These are phyloP conservation scores for Candida anglica DNA, from an alignment of 805 yeast genomes.

Conservation along the genomic window DNA sequence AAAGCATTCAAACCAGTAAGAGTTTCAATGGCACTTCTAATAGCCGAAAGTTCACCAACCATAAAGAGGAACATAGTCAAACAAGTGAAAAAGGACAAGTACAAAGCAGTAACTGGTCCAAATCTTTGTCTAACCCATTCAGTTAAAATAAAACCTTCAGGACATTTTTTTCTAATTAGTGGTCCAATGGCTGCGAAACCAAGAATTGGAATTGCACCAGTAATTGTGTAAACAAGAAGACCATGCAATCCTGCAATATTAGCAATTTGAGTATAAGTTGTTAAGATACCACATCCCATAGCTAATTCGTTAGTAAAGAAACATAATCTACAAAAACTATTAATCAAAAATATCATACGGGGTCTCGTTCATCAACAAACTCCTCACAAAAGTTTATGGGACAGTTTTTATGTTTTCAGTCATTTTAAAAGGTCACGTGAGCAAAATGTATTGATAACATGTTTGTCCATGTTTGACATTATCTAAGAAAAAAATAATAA, in stretches of 20 bases:
- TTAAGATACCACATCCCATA: conserved; percentile 83
- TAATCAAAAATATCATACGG: too few relatives aligned
- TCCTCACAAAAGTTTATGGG: neutral
- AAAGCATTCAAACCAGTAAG: conserved; percentile 76
- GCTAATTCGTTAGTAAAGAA: conserved; percentile 40
- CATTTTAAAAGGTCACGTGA: too few relatives aligned
- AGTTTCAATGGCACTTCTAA: conserved; percentile 71
- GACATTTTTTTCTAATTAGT: conserved; percentile 68
- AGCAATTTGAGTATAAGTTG: conserved; percentile 85
- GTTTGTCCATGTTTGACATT: neutral
- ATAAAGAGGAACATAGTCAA: conserved; percentile 81
- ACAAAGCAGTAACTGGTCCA: conserved; percentile 69
- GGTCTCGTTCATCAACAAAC: too few relatives aligned
- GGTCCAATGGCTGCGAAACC: conserved; percentile 86
- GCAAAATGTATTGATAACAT: too few relatives aligned
- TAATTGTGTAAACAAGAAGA: conserved; percentile 69
- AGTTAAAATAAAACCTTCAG: conserved; percentile 86
- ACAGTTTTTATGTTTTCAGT: too few relatives aligned
- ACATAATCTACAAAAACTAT: too few relatives aligned
- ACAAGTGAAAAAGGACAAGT: conserved; percentile 76
- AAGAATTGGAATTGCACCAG: conserved; percentile 81
- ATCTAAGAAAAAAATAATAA: conserved; percentile 9
- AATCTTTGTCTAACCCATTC: conserved; percentile 90
- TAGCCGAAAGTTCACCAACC: conserved; percentile 83
- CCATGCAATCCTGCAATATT: conserved; percentile 87